Evolutionary conservation across 768 basidiomycete species (phyloP).

Genomic region (Sutorius australiensis): DNA sequence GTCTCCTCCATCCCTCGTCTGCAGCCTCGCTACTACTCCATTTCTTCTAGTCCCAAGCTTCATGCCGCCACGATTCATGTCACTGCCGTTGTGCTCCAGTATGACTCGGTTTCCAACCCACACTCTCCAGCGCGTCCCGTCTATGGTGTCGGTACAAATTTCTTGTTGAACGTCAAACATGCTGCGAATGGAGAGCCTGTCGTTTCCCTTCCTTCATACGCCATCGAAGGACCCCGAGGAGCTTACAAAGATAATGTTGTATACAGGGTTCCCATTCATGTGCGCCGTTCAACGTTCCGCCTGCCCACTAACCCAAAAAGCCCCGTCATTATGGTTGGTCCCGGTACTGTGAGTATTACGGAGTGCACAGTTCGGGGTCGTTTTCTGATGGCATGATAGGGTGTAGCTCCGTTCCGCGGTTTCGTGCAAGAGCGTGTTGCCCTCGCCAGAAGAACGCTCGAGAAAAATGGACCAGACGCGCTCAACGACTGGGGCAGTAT

Average conservation of each 20-base stretch:
- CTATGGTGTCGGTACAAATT: constrained; percentile 92
- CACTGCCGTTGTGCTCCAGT: constrained; percentile 94
- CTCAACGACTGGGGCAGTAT: constrained; percentile 95
- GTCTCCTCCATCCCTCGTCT: constrained; percentile 91
- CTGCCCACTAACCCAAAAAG: constrained; percentile 97
- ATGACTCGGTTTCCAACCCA: constrained; percentile 60
- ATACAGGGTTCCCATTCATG: constrained; percentile 90
- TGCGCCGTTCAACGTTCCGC: constrained; percentile 94
- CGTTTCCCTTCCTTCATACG: constrained; percentile 65
- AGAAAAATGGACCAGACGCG: constrained; percentile 92
- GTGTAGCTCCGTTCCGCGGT: constrained; percentile 98
- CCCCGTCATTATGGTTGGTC: constrained; percentile 98
- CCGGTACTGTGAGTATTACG: constrained; percentile 77
- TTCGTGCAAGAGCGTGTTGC: constrained; percentile 98
- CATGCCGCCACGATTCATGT: constrained; percentile 88
- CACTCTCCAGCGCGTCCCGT: constrained; percentile 62
- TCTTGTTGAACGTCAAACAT: constrained; percentile 87
- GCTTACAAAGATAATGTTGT: constrained; percentile 67
- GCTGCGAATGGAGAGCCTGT: constrained; percentile 58
- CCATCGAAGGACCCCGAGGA: constrained; percentile 87
- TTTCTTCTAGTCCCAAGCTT: constrained; percentile 95
- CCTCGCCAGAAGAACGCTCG: constrained; percentile 88
- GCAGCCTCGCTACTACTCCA: constrained; percentile 97
- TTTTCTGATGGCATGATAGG: constrained; percentile 44
- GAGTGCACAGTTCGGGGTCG: neutral